Evolutionary conservation across 805 yeast genomes (phyloP).

Genomic region (Sugiyamaella marilandica): DNA sequence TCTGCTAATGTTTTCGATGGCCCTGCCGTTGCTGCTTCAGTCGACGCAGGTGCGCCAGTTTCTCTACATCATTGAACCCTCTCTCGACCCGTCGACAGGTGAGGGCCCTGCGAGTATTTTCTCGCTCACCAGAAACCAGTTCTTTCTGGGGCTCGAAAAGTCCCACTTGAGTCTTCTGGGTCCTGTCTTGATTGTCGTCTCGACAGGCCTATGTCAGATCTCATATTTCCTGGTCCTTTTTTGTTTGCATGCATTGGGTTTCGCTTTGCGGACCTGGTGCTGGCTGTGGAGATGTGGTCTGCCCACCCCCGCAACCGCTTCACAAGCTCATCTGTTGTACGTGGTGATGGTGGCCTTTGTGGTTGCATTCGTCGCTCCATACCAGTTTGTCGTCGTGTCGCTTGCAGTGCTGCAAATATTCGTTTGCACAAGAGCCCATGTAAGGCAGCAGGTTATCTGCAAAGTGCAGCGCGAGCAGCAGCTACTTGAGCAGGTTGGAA

Average conservation of each 20-base stretch:
- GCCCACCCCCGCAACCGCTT: neutral
- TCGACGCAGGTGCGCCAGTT: constrained; percentile 37
- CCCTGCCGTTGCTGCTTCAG: constrained; percentile 25
- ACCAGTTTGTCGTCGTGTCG: neutral
- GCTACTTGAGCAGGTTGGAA: no score
- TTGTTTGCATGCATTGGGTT: neutral
- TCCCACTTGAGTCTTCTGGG: constrained; percentile 52
- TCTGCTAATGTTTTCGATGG: constrained; percentile 27
- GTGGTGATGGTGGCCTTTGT: neutral
- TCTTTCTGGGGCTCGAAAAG: constrained; percentile 65
- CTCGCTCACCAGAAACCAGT: constrained; percentile 22
- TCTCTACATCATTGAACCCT: constrained; percentile 45
- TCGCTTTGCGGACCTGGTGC: neutral
- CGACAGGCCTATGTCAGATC: constrained; percentile 40
- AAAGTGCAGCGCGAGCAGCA: neutral
- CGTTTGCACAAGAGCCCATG: neutral
- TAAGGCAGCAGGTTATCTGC: neutral
- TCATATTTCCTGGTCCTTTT: constrained; percentile 26
- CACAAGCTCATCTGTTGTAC: neutral
- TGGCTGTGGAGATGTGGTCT: neutral
- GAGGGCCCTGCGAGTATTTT: constrained; percentile 15
- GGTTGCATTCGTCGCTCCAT: neutral
- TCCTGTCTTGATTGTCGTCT: constrained; percentile 48
- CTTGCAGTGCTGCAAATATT: neutral
- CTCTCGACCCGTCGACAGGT: constrained; percentile 28